Evolutionary conservation across 1,139 yeast genomes (phyloP), one percentile per base, ranked within the genome.

Genomic region (Lodderomyces metapsilosis): DNA sequence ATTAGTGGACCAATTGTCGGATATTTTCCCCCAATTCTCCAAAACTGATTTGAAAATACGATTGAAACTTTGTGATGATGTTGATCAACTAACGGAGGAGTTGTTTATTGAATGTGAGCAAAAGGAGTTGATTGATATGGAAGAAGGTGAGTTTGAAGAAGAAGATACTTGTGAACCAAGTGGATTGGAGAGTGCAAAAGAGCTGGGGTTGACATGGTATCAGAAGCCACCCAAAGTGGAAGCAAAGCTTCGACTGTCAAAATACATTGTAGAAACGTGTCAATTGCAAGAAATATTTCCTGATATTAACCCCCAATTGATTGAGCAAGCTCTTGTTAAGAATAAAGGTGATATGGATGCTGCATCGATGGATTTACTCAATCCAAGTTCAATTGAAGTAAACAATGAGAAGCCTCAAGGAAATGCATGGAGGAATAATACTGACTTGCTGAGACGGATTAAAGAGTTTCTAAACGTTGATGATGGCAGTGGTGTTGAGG

Each of bases 11-110:
- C 40, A 47, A 3, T 47, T 64, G 31, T 51, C 59, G 15, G 66
- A 62, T 30, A 44, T 64, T 34, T 66, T 66, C 37, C 71, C 71
- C 2, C 46, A 51, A 5, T 44, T 52, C 28, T 47, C 60, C 9
- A 54, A 63, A 18, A 52, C 61, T 16, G 68, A 64, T 31, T 52
- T 66, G 34, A 51, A 53, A 39, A 50, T 53, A 6, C 49, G 61
- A 38, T 41, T 59, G 37, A 49, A 54, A 40, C 51, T 57, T 4
- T 30, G 55, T 12, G 52, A 48, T n/a, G 49, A 52, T 33, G 47
- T 60, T 22, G 58, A 52, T 13, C 53, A 47, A 23, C 49, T 62
- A 18, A 46, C 60, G 15, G 64, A 58, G 24, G 52, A 47, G 17
- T 49, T 62, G 24, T 56, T 57, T 25, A 40, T 47, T 25, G 53